phyloP scores from a whole-genome alignment of 2,329 filamentous ascomycete genomes.

The Colletotrichum graminicola region DNA sequence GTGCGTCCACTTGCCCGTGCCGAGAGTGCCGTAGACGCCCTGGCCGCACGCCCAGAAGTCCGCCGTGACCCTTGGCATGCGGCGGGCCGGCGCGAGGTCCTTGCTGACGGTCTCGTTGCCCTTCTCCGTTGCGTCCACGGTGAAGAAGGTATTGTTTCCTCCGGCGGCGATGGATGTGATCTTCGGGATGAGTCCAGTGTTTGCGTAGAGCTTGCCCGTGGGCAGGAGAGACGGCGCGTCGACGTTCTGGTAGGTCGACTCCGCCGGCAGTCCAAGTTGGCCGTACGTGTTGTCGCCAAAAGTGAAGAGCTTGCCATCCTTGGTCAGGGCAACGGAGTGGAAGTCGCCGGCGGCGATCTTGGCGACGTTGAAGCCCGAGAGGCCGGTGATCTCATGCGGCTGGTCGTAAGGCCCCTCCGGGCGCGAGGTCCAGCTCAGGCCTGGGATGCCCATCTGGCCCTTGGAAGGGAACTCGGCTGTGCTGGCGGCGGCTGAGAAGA shows the following conservation, averaged over 20 bases:
- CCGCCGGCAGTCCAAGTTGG: constrained; percentile 87
- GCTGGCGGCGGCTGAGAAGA: constrained; percentile 90
- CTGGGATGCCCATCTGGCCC: constrained; percentile 90
- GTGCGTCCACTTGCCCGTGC: constrained; percentile 91
- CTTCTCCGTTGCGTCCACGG: constrained; percentile 79
- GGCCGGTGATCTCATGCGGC: constrained; percentile 80
- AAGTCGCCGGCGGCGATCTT: constrained; percentile 87
- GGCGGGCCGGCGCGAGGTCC: constrained; percentile 48
- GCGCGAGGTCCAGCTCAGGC: constrained; percentile 82
- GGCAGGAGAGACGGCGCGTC: constrained; percentile 80
- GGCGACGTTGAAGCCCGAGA: constrained; percentile 77
- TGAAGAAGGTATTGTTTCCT: constrained; percentile 88
- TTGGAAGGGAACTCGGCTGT: constrained; percentile 81
- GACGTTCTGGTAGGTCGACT: constrained; percentile 69
- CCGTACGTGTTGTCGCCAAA: constrained; percentile 94
- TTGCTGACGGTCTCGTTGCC: constrained; percentile 51
- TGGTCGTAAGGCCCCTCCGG: constrained; percentile 84
- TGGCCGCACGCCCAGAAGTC: constrained; percentile 91
- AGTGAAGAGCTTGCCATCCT: constrained; percentile 80
- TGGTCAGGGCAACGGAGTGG: constrained; percentile 85
- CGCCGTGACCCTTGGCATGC: constrained; percentile 63
- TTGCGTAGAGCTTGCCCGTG: constrained; percentile 78
- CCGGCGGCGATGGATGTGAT: constrained; percentile 88
- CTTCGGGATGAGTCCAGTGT: constrained; percentile 70
- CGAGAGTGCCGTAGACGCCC: constrained; percentile 85